phyloP scores from a whole-genome alignment of 1,284 basidiomycete species.

The Boletus semigastroideus region DNA sequence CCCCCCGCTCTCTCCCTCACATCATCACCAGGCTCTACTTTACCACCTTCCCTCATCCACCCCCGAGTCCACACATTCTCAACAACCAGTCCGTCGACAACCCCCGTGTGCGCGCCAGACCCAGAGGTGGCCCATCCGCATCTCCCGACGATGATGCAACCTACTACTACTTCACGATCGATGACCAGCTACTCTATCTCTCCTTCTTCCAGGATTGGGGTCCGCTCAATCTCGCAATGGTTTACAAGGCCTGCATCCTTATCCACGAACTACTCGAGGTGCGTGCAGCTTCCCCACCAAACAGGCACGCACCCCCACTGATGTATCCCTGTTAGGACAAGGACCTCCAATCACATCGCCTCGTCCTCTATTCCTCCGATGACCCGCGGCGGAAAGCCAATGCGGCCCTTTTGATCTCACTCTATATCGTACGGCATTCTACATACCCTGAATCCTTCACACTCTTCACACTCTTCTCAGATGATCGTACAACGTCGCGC shows the following conservation, averaged over 20 bases:
- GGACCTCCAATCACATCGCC: slow-evolving; percentile 61
- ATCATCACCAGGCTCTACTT: slow-evolving; percentile 65
- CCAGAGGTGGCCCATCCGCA: slow-evolving; percentile 54
- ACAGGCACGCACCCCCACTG: slow-evolving; percentile 9
- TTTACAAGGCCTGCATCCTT: slow-evolving; percentile 92
- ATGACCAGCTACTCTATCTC: slow-evolving; percentile 90
- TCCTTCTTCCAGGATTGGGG: slow-evolving; percentile 96
- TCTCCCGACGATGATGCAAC: slow-evolving; percentile 67
- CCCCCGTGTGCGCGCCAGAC: slow-evolving; percentile 60
- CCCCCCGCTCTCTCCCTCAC: slow-evolving; percentile 3
- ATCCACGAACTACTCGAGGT: slow-evolving; percentile 89
- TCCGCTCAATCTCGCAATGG: slow-evolving; percentile 89
- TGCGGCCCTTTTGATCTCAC: slow-evolving; percentile 86
- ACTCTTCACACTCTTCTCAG: slow-evolving; percentile 43
- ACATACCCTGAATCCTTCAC: slow-evolving; percentile 21
- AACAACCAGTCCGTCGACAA: slow-evolving; percentile 56
- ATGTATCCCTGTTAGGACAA: slow-evolving; percentile 53
- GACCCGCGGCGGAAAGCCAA: slow-evolving; percentile 91
- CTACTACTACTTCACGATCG: slow-evolving; percentile 87
- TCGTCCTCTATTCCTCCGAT: slow-evolving; percentile 89
- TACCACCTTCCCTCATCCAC: slow-evolving; percentile 74
- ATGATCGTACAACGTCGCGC: slow-evolving; percentile 90
- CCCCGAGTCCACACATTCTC: slow-evolving; percentile 59
- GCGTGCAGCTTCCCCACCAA: slow-evolving; percentile 2
- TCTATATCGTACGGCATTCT: slow-evolving; percentile 76